Evolutionary conservation across 441 rosid genomes (phyloP).

Genomic region (Isatis lusitanica): DNA sequence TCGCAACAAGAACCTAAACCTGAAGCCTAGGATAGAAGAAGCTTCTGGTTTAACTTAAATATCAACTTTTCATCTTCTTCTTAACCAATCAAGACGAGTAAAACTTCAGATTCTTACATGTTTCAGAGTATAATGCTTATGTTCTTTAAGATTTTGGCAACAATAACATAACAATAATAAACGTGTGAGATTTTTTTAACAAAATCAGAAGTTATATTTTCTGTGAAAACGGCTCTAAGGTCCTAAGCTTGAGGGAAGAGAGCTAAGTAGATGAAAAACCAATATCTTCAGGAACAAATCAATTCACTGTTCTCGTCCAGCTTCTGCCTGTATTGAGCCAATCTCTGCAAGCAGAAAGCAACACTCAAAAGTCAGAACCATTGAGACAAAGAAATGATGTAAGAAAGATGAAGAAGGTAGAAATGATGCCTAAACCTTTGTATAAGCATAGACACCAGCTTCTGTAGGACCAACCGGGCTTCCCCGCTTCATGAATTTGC

Average conservation of each 20-base stretch:
- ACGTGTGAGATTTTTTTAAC: background rate
- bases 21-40: background rate
- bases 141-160: conserved; percentile 1
- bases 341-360: conserved; percentile 43
- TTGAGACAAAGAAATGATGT: background rate
- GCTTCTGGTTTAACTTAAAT: conserved; percentile 1
- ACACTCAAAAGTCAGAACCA: background rate
- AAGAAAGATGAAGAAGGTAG: background rate
- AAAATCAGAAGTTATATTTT: background rate
- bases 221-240: background rate
- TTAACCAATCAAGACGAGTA: background rate
- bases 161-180: background rate
- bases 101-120: background rate
- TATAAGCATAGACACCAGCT: conserved; percentile 92
- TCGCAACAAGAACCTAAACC: conserved; percentile 9
- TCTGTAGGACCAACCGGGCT: conserved; percentile 80
- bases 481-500: conserved; percentile 79
- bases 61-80: background rate
- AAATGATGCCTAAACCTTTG: conserved; percentile 52
- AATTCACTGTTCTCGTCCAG: conserved; percentile 66
- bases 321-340: conserved; percentile 83
- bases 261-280: conserved; percentile 12
- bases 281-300: background rate
- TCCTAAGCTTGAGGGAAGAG: conserved; percentile 1
- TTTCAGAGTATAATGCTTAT: background rate